These are phyloP conservation scores for Canavalia ensiformis DNA, from an alignment of 306 rosid genomes.

Conservation along the genomic window DNA sequence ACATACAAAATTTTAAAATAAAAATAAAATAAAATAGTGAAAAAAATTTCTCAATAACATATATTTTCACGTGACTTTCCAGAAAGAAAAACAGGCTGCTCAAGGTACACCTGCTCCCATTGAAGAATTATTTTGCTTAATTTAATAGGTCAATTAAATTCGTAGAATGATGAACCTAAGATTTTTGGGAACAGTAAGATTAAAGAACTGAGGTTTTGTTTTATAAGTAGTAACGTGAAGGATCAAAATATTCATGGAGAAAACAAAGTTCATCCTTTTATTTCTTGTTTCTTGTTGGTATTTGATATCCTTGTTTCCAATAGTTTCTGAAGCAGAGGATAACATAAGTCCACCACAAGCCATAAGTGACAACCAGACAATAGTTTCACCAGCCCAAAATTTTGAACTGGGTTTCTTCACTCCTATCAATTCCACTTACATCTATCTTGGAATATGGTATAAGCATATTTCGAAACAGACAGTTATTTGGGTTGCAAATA, in stretches of 20 bases:
- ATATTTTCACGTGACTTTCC: neutral
- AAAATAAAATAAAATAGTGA: no score
- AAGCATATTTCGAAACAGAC: slow-evolving; percentile 39
- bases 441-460: slow-evolving; percentile 66
- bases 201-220: slow-evolving; percentile 18
- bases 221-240: slow-evolving; percentile 42
- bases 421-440: slow-evolving; percentile 40
- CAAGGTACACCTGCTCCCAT: slow-evolving; percentile 52
- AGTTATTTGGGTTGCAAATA: slow-evolving; percentile 66
- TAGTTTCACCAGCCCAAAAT: slow-evolving; percentile 54
- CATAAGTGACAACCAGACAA: slow-evolving; percentile 50
- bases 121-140: slow-evolving; percentile 32
- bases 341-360: slow-evolving; percentile 48
- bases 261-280: slow-evolving; percentile 37
- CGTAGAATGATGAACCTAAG: neutral
- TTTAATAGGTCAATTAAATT: slow-evolving; percentile 21
- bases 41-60: no score
- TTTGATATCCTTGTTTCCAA: slow-evolving; percentile 38
- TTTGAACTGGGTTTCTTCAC: slow-evolving; percentile 65
- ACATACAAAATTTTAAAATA: no score
- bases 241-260: slow-evolving; percentile 50
- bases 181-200: neutral
- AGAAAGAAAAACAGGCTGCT: slow-evolving; percentile 30
- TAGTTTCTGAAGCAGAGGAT: slow-evolving; percentile 42
- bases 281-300: slow-evolving; percentile 41